Conservation (phyloP, 176 grass and related monocot genomes). For the Oryza punctata region DNA sequence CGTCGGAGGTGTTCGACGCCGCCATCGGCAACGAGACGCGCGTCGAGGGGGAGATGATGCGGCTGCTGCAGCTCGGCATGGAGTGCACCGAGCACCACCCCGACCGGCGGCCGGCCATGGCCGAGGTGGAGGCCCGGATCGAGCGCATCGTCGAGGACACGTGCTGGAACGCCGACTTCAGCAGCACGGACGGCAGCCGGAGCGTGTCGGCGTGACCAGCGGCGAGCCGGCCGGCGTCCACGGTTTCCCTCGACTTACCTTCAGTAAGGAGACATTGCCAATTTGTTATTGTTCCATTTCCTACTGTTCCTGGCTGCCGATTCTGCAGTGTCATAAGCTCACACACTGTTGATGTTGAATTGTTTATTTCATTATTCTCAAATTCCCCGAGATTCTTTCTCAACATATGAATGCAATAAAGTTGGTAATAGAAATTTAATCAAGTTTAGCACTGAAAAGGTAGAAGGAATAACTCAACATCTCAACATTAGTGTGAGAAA, state of each 20-base stretch:
- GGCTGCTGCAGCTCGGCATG: conserved; percentile 71
- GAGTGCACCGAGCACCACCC: conserved; percentile 70
- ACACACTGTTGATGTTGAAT: neutral
- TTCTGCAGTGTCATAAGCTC: conserved; percentile 22
- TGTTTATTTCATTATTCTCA: conserved; percentile 26
- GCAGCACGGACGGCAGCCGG: conserved; percentile 45
- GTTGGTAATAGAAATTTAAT: conserved; percentile 6
- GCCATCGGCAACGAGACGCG: conserved; percentile 33
- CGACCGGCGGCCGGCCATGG: conserved; percentile 57
- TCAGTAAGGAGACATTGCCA: neutral
- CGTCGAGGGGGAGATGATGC: conserved; percentile 67
- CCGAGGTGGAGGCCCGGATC: conserved; percentile 51
- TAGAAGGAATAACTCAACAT: neutral
- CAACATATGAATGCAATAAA: conserved; percentile 32
- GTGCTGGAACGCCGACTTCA: conserved; percentile 39
- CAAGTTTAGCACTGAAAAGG: neutral
- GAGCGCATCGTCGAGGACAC: conserved; percentile 53
- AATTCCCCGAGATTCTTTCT: neutral
- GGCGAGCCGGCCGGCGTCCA: neutral
- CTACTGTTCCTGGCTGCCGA: conserved; percentile 5
- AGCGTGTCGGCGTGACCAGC: conserved; percentile 39
- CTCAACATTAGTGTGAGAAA: neutral
- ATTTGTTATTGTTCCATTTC: conserved; percentile 23
- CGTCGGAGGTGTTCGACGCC: conserved; percentile 76
- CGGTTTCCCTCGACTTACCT: neutral